These are phyloP conservation scores for Carex cristatella DNA, from an alignment of 176 grass and related monocot species.

Conservation along the genomic window DNA sequence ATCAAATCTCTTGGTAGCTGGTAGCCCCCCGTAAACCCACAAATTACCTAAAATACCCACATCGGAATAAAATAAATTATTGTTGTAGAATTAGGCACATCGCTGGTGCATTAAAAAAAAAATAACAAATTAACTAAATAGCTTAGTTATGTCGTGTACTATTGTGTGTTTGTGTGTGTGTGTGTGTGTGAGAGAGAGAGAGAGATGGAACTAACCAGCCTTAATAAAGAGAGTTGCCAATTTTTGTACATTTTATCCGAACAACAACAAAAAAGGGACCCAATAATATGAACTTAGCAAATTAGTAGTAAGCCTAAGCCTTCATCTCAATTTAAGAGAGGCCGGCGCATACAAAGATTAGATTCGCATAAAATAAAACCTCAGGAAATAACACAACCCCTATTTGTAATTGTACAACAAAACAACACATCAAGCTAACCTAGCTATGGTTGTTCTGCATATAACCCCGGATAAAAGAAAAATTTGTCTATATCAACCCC, in stretches of 20 bases:
- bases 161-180: not conserved
- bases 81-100: too few species aligned
- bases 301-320: constrained; percentile 15
- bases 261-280: not conserved
- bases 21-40: too few species aligned
- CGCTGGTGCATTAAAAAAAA: too few species aligned
- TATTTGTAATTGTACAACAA: constrained; percentile 1
- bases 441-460: constrained; percentile 12
- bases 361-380: not conserved
- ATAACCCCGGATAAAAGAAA: not conserved
- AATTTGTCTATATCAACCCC: not conserved
- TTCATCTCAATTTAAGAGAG: constrained; percentile 37
- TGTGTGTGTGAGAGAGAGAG: not conserved
- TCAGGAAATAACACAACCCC: constrained; percentile 1
- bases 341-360: constrained; percentile 13
- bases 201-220: not conserved
- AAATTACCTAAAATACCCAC: too few species aligned
- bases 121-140: too few species aligned
- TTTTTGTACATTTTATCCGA: not conserved
- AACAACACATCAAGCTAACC: constrained; percentile 11
- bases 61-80: too few species aligned
- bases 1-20: too few species aligned
- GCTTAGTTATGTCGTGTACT: not conserved
- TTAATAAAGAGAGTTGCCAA: not conserved
- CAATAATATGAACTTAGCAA: not conserved